Base-by-base conservation (phyloP, 2,329 filamentous ascomycete species). In the Hypoxylon sp. region DNA sequence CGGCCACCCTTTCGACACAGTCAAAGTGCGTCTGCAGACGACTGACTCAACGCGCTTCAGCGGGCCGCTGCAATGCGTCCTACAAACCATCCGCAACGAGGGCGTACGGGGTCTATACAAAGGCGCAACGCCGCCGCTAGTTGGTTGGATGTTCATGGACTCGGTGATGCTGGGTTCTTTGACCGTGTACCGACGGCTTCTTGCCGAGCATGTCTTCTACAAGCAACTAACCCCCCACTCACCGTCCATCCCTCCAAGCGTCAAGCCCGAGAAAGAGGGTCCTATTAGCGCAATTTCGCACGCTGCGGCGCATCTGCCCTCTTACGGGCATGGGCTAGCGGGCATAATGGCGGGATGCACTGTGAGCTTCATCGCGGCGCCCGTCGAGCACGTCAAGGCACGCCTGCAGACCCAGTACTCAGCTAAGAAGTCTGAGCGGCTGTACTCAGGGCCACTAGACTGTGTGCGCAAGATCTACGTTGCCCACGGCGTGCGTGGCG, bases 131-230 rank as follows among this genome's bases (percentile, higher is more conserved):
- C 95, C 95, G 61, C 96, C 96, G 57, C 84, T 98, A 52, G 89
- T 98, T 56, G 96, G 96, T 74, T 98, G 96, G 96, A 97, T 98
- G 92, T 93, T 97, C 76, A 98, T 98, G 95, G 96, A 99, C 82
- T 87, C 83, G 45, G 79, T 90, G 65, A 97, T 98, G 94, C 87
- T 98, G 34, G 96, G 96, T 45, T 97, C 93, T 17, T 84, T 99
- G 72, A 97, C 92, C 23, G 87, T 97, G 53, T 98, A 98, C 83
- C 92, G 95, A 38, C 91, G 93, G 51, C 80, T 98, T 49, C 84
- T 98, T 14, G 91, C 92, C 70, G 90, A 96, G 76, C 87, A 93
- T 73, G 82, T 98, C 75, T 98, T 96, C 81, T 86, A 85, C 72
- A 88, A 82, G 1, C 75, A 79, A 17, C 76, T 82, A 52, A 80